A percentile compares a stretch with the other conserved stretches of the same genome.
Evolutionary conservation across 1,284 basidiomycete genomes (phyloP).

Genomic region (Rugosomyces carneus): DNA sequence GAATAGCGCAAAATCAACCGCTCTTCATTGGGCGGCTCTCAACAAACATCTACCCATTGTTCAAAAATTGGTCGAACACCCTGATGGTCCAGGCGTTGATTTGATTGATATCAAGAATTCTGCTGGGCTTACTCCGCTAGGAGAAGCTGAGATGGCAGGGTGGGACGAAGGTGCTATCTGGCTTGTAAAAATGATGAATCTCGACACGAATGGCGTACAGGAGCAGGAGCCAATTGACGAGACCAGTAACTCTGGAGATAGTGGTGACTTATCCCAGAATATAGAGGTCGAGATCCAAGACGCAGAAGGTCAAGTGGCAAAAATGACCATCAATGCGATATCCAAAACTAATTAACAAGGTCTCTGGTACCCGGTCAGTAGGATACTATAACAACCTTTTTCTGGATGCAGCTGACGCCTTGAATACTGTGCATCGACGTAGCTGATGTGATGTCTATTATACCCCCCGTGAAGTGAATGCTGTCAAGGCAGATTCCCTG

Average conservation of each 20-base stretch:
- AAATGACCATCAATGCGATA: constrained; percentile 41
- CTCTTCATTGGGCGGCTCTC: constrained; percentile 84
- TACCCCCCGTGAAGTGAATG: background rate
- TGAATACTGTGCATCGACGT: background rate
- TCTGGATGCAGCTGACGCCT: background rate
- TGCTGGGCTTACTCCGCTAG: constrained; percentile 64
- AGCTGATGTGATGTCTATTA: background rate
- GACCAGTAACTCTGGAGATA: constrained; percentile 27
- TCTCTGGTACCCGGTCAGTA: background rate
- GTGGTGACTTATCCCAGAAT: constrained; percentile 29
- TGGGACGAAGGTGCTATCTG: constrained; percentile 79
- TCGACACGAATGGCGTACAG: constrained; percentile 38
- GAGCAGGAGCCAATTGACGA: constrained; percentile 33
- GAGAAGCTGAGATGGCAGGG: constrained; percentile 68
- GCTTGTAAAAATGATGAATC: constrained; percentile 71
- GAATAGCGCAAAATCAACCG: constrained; percentile 71
- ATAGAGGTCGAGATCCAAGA: constrained; percentile 64
- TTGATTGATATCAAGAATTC: constrained; percentile 71
- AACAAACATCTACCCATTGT: constrained; percentile 70
- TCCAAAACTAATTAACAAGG: background rate
- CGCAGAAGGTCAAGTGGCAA: constrained; percentile 57
- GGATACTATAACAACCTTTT: background rate
- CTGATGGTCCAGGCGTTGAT: constrained; percentile 50
- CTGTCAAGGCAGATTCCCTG: background rate
- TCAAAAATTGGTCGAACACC: constrained; percentile 58